Conservation (phyloP, 2,329 filamentous ascomycete genomes). For the Aspergillus clavatus region DNA sequence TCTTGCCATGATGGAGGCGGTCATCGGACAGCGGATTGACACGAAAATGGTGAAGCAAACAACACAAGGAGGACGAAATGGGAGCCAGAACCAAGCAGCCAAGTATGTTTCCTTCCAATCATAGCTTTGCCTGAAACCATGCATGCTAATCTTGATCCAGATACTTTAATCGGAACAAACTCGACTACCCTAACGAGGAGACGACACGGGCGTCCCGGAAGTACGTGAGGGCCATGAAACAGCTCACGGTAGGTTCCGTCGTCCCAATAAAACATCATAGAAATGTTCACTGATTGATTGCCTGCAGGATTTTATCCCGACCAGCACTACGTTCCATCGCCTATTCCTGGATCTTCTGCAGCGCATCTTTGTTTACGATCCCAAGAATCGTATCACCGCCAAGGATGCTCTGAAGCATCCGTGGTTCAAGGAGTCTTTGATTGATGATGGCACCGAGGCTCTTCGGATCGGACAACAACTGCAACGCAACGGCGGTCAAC, state of each 20-base stretch:
- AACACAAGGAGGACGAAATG: constrained; percentile 43
- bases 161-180: constrained; percentile 53
- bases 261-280: neutral
- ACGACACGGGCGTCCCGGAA: constrained; percentile 60
- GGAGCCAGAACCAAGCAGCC: constrained; percentile 50
- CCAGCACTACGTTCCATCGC: constrained; percentile 55
- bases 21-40: constrained; percentile 55
- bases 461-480: constrained; percentile 51
- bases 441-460: constrained; percentile 63
- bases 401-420: constrained; percentile 61
- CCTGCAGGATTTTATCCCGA: constrained; percentile 58
- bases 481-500: constrained; percentile 23
- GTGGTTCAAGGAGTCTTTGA: constrained; percentile 61
- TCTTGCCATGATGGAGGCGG: constrained; percentile 65
- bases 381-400: constrained; percentile 60
- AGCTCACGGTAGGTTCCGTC: constrained; percentile 47
- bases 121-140: constrained; percentile 14
- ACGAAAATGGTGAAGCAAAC: constrained; percentile 52
- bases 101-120: too few species aligned
- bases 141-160: constrained; percentile 36
- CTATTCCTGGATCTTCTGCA: constrained; percentile 59
- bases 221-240: constrained; percentile 66
- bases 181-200: constrained; percentile 60
- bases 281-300: constrained; percentile 18
- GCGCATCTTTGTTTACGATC: constrained; percentile 63